Evolutionary conservation across 208 protist genomes (phyloP).

Genomic region (Acanthamoeba rhysodes): DNA sequence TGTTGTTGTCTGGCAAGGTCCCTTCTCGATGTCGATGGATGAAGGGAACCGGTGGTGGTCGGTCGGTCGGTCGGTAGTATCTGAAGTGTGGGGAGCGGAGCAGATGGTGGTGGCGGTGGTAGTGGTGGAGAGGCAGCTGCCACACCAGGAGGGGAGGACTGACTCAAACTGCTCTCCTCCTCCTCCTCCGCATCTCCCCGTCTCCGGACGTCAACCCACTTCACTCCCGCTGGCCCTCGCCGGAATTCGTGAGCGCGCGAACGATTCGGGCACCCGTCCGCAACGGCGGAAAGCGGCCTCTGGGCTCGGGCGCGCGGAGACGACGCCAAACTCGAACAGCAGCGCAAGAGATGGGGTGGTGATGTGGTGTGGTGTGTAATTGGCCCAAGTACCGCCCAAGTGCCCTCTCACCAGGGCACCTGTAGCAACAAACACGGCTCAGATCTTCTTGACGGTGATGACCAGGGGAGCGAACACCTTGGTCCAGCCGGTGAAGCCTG

Average conservation of each 20-base stretch:
- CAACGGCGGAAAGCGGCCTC: no score
- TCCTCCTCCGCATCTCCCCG: not conserved
- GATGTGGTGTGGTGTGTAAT: not conserved
- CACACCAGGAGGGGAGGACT: no score
- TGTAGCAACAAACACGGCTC: not conserved
- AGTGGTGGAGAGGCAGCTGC: no score
- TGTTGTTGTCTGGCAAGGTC: not conserved
- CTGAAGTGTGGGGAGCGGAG: no score
- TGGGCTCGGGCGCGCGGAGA: not conserved
- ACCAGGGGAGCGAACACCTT: slow-evolving; percentile 32
- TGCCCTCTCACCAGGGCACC: no score
- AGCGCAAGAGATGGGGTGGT: no score
- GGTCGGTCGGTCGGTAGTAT: not conserved
- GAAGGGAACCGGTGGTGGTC: not conserved
- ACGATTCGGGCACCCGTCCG: not conserved
- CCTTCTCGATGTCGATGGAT: not conserved
- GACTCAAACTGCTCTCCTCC: no score
- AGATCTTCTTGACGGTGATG: slow-evolving; percentile 30
- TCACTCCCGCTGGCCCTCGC: not conserved
- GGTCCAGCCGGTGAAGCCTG: slow-evolving; percentile 32
- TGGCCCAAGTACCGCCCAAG: not conserved
- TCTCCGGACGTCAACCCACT: not conserved
- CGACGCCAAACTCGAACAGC: no score
- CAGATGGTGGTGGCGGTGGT: no score
- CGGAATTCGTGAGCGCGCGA: not conserved